Evolutionary conservation across 305 asterid species (phyloP).

Genomic region (Fraxinus xanthoxyloides): DNA sequence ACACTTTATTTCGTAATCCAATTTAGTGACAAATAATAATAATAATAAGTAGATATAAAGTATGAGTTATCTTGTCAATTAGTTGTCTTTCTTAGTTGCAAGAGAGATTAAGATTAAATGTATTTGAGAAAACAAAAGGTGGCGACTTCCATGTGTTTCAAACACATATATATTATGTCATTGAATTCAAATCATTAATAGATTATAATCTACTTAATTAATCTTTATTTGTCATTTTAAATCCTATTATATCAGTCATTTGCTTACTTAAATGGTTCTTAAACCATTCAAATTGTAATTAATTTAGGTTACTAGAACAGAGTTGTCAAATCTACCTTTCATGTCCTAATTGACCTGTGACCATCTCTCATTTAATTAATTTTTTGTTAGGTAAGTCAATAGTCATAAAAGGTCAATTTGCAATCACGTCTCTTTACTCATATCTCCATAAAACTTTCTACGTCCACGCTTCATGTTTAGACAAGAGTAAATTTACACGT

Average conservation of each 20-base stretch:
- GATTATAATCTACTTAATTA: constrained; percentile 20
- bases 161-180: constrained; percentile 35
- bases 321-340: constrained; percentile 6
- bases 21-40: neutral
- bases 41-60: constrained; percentile 25
- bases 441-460: neutral
- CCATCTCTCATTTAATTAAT: no score
- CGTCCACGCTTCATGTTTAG: neutral
- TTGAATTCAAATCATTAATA: constrained; percentile 33
- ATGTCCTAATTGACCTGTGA: neutral
- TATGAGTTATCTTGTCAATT: constrained; percentile 32
- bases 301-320: constrained; percentile 15
- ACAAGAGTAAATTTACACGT: no score
- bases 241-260: neutral
- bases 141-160: constrained; percentile 25
- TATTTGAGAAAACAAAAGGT: constrained; percentile 29
- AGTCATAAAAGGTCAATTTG: neutral
- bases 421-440: neutral
- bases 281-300: constrained; percentile 11
- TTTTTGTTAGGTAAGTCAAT: neutral
- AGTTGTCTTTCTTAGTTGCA: constrained; percentile 29
- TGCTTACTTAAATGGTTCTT: constrained; percentile 11
- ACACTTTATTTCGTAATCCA: neutral
- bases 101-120: constrained; percentile 12
- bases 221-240: constrained; percentile 4